Evolutionary conservation across 352 stramenopile genomes (phyloP), one percentile per base, ranked within the genome.

Genomic region (Thraustotheca clavata): DNA sequence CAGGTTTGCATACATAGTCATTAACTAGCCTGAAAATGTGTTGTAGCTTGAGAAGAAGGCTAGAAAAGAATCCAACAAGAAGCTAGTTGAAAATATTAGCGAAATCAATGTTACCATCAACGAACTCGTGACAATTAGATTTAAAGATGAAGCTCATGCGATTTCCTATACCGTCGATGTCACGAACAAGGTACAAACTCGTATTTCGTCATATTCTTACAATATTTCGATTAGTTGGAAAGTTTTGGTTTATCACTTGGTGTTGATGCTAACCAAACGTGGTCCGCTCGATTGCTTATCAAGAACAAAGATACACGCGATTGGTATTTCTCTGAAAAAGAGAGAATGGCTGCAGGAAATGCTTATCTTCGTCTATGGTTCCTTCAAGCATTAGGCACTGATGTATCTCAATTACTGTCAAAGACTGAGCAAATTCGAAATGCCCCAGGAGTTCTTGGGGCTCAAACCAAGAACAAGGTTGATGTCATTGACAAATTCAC

Each of bases 301-400:
- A 94, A 92, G 68, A 91, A 91, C 69, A 92, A 92, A 68, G 83
- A 94, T 11, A 91, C 86, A 1, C 73, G 82, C 11, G 82, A 92
- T 49, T 93, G 83, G 83, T 93, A 91, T 41, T 94, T 87, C 33
- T 78, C 69, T 6, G 83, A 94, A 43, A 71, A 89, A 49, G 81
- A 94, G 65, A 77, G 86, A 5, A 59, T 91, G 26, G 78, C 91
- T 60, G 83, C 86, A 18, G 82, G 80, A 38, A 81, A 84, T 32
- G 82, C 86, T 3, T 94, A 94, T 59, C 73, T 71, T 14, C 82
- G 79, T 0, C 67, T 93, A 3, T 93, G 86, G 86, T 83, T 71
- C 12, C 69, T 94, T 55, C 89, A 83, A 31, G 91, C 91, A 43
- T 65, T 94, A 34, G 80, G 91, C 40, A 82, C 78, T 11, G 79